These are phyloP conservation scores for Bryoglossum gracile DNA, from an alignment of 495 filamentous ascomycete species.

Conservation along the genomic window DNA sequence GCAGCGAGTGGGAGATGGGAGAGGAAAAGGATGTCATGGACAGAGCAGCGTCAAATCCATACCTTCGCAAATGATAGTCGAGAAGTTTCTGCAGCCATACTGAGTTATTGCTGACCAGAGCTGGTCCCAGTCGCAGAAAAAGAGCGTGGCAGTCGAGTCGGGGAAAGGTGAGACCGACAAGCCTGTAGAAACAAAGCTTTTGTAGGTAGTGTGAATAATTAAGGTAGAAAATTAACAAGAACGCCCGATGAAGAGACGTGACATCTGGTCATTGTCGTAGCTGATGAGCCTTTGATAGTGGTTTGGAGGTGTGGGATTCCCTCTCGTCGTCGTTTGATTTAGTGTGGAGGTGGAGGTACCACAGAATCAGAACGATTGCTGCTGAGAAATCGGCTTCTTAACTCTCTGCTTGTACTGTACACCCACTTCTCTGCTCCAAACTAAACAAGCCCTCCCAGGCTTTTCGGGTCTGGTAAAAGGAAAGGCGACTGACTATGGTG, in stretches of 20 bases:
- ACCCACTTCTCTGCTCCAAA: no score
- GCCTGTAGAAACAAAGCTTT: conserved; percentile 20
- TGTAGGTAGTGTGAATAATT: conserved; percentile 18
- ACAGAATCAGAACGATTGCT: conserved; percentile 6
- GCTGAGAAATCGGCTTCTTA: conserved; percentile 3
- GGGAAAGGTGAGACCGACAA: conserved; percentile 19
- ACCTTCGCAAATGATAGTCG: conserved; percentile 55
- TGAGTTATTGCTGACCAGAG: conserved; percentile 9
- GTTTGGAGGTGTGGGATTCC: neutral
- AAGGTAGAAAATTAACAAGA: conserved; percentile 26
- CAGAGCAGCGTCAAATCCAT: conserved; percentile 20
- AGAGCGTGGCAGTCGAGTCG: conserved; percentile 20
- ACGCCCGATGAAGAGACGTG: conserved; percentile 26
- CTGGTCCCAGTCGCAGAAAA: conserved; percentile 12
- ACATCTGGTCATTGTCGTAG: conserved; percentile 30
- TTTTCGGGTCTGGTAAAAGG: neutral
- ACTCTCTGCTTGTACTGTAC: no score
- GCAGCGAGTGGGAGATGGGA: no score
- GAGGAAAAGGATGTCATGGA: no score
- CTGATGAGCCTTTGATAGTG: conserved; percentile 15
- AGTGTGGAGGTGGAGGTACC: conserved; percentile 1
- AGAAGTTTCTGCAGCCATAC: conserved; percentile 38
- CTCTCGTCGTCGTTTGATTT: conserved; percentile 15
- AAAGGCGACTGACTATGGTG: neutral
- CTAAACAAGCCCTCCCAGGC: no score